These are phyloP conservation scores for Amaranthus cruentus DNA, from an alignment of 148 eudicot species.

Conservation along the genomic window DNA sequence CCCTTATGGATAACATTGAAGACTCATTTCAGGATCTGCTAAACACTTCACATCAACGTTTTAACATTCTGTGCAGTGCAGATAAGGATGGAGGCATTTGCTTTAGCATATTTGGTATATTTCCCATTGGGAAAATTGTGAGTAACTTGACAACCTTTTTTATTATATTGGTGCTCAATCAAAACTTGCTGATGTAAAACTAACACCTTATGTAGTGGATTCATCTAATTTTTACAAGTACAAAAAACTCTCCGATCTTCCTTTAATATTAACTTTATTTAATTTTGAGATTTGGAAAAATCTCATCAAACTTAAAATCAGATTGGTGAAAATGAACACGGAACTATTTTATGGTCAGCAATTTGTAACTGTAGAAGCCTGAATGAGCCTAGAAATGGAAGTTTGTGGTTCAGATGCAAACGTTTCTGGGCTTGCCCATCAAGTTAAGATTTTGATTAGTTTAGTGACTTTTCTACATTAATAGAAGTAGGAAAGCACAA, in stretches of 20 bases:
- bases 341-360: not conserved
- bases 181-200: not conserved
- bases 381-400: not conserved
- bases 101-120: conserved; percentile 95
- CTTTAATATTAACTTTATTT: too few relatives aligned
- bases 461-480: too few relatives aligned
- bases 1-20: conserved; percentile 73
- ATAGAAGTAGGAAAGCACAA: too few relatives aligned
- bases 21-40: conserved; percentile 66
- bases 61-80: conserved; percentile 85
- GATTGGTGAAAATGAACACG: not conserved
- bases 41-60: conserved; percentile 70
- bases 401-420: not conserved
- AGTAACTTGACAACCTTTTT: conserved; percentile 31
- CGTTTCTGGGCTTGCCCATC: too few relatives aligned
- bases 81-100: conserved; percentile 82
- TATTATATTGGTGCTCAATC: not conserved
- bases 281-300: too few relatives aligned
- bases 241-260: too few relatives aligned
- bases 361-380: not conserved
- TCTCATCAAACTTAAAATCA: not conserved
- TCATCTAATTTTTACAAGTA: not conserved
- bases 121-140: conserved; percentile 89
- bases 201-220: not conserved
- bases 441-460: too few relatives aligned